Evolutionary conservation across 108 stramenopile species (phyloP).

Genomic region (Cyclotella cryptica): DNA sequence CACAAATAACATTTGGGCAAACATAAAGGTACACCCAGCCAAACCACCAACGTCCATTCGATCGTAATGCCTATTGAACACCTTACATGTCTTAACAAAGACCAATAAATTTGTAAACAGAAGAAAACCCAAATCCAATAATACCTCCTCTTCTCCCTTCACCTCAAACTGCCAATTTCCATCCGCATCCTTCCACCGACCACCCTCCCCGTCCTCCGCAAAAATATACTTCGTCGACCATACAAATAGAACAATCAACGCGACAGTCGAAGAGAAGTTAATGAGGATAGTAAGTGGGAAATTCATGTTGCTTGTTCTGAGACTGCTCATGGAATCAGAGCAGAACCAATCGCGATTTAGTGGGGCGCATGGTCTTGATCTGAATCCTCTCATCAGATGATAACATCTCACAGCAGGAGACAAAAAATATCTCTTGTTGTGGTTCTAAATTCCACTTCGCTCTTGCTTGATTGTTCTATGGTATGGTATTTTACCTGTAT

Average conservation of each 20-base stretch:
- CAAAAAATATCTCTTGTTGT: too few species aligned
- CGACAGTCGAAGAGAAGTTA: constrained; percentile 15
- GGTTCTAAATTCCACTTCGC: too few species aligned
- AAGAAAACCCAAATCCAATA: constrained; percentile 20
- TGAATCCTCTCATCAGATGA: not conserved
- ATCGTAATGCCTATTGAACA: constrained; percentile 25
- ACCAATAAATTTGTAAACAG: constrained; percentile 17
- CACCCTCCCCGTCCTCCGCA: not conserved
- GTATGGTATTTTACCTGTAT: too few species aligned
- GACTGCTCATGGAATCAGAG: constrained; percentile 8
- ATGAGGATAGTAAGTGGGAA: constrained; percentile 6
- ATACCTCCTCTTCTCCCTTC: constrained; percentile 21
- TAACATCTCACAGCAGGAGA: not conserved
- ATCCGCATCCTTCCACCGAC: constrained; percentile 8
- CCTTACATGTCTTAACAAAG: constrained; percentile 14
- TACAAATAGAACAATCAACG: constrained; percentile 15
- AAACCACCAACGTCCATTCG: constrained; percentile 23
- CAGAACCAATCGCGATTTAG: constrained; percentile 16
- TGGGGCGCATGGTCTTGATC: not conserved
- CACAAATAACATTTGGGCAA: constrained; percentile 22
- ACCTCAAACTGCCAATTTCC: constrained; percentile 32
- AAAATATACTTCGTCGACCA: constrained; percentile 22
- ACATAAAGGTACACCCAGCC: constrained; percentile 27
- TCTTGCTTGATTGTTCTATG: too few species aligned
- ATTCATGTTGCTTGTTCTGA: constrained; percentile 18